Evolutionary conservation across 2,329 filamentous ascomycete species (phyloP).

Genomic region (Hysterium pulicare): DNA sequence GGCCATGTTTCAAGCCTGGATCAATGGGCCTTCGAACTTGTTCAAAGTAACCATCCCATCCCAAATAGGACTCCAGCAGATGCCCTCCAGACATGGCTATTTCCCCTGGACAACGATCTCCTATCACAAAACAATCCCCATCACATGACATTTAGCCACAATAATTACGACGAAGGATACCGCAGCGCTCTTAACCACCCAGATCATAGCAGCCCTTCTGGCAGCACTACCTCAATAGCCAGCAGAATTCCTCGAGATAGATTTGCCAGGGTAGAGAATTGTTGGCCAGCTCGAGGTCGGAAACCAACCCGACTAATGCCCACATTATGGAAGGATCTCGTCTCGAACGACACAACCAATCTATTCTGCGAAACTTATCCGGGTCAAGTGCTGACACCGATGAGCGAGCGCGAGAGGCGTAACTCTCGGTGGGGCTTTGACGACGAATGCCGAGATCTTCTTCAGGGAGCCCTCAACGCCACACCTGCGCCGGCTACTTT

Average conservation of each 20-base stretch:
- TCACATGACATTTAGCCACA: constrained; percentile 25
- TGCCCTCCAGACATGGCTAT: constrained; percentile 36
- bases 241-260: constrained; percentile 37
- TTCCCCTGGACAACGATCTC: constrained; percentile 30
- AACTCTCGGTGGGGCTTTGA: constrained; percentile 37
- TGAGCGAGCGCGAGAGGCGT: constrained; percentile 26
- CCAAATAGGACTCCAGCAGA: constrained; percentile 35
- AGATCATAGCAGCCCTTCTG: constrained; percentile 30
- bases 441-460: constrained; percentile 39
- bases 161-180: constrained; percentile 25
- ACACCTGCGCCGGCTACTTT: constrained; percentile 17
- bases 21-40: constrained; percentile 37
- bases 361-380: constrained; percentile 30
- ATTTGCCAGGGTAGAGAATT: constrained; percentile 38
- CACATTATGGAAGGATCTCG: constrained; percentile 33
- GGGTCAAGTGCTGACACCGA: constrained; percentile 21
- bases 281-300: constrained; percentile 34
- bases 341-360: constrained; percentile 28
- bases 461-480: constrained; percentile 30
- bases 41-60: constrained; percentile 34
- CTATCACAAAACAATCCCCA: constrained; percentile 24
- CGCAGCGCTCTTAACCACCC: constrained; percentile 17
- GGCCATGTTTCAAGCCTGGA: constrained; percentile 34
- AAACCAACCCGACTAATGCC: constrained; percentile 32
- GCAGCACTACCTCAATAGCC: constrained; percentile 34